Evolutionary conservation across 2,329 filamentous ascomycete genomes (phyloP).

Genomic region (Lanzia echinophila): DNA sequence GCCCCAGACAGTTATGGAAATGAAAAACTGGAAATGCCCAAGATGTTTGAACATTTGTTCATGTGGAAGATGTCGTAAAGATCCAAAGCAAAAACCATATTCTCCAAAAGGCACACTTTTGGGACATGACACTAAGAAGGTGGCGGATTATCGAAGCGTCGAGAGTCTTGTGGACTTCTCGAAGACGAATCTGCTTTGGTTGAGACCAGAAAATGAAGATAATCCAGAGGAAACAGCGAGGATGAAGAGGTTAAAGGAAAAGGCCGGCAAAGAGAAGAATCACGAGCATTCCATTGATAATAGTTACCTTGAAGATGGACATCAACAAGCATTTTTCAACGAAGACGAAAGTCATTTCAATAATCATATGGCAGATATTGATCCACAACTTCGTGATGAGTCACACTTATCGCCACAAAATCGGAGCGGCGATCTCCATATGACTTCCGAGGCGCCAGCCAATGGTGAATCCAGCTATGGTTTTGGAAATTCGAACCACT

Average conservation of each 20-base stretch:
- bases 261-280: slow-evolving; percentile 29
- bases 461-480: background rate
- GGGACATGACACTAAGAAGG: slow-evolving; percentile 82
- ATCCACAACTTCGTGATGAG: slow-evolving; percentile 22
- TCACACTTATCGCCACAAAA: background rate
- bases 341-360: slow-evolving; percentile 13
- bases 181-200: slow-evolving; percentile 79
- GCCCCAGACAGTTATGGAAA: slow-evolving; percentile 75
- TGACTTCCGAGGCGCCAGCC: background rate
- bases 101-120: slow-evolving; percentile 80
- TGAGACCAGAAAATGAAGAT: slow-evolving; percentile 53
- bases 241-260: slow-evolving; percentile 30
- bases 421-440: background rate
- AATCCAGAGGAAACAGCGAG: slow-evolving; percentile 36
- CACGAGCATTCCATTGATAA: slow-evolving; percentile 20
- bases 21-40: slow-evolving; percentile 80
- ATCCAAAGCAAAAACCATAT: slow-evolving; percentile 68
- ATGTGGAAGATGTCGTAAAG: slow-evolving; percentile 65
- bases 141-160: slow-evolving; percentile 86
- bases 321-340: slow-evolving; percentile 7
- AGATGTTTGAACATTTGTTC: slow-evolving; percentile 83
- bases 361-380: slow-evolving; percentile 23
- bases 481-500: slow-evolving; percentile 1
- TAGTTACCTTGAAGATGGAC: slow-evolving; percentile 17
- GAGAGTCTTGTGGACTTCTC: slow-evolving; percentile 89